phyloP scores from a whole-genome alignment of 2,329 filamentous ascomycete genomes.

The Arachnomyces sp. region DNA sequence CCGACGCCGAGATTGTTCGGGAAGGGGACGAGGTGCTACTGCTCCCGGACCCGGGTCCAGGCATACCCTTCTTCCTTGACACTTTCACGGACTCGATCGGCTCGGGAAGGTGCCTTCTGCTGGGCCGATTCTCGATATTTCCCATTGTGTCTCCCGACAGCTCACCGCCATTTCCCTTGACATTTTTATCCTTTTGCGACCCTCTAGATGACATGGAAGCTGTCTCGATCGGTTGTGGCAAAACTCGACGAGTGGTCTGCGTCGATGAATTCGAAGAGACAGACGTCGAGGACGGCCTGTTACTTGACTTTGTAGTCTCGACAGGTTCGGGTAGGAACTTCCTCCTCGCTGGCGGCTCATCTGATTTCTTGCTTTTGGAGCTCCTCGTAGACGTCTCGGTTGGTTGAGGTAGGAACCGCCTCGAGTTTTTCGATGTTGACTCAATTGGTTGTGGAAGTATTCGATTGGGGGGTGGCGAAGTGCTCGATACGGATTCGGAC shows the following conservation, averaged over 20 bases:
- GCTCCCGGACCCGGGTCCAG: slow-evolving; percentile 3
- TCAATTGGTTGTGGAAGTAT: slow-evolving; percentile 2
- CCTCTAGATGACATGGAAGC: slow-evolving; percentile 41
- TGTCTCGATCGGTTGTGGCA: slow-evolving; percentile 64
- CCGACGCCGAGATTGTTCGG: slow-evolving; percentile 8
- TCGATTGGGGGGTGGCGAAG: no score
- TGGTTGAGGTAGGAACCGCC: slow-evolving; percentile 34
- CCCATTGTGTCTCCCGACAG: slow-evolving; percentile 1
- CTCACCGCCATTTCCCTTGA: no score
- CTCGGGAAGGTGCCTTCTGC: slow-evolving; percentile 4
- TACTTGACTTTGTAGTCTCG: slow-evolving; percentile 16
- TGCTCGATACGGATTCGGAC: no score
- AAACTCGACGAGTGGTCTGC: slow-evolving; percentile 51
- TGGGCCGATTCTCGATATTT: neutral
- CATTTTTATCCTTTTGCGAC: no score
- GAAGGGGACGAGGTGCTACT: no score
- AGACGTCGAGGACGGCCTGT: slow-evolving; percentile 6
- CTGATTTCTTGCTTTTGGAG: slow-evolving; percentile 23
- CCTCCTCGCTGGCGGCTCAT: slow-evolving; percentile 6
- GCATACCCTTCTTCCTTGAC: slow-evolving; percentile 14
- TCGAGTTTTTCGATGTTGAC: slow-evolving; percentile 3
- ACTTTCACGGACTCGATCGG: slow-evolving; percentile 4
- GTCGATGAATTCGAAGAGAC: slow-evolving; percentile 6
- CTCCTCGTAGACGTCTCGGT: slow-evolving; percentile 37
- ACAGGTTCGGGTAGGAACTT: slow-evolving; percentile 23